Evolutionary conservation across 257 asterid genomes (phyloP).

Genomic region (Nicotiana benthamiana): DNA sequence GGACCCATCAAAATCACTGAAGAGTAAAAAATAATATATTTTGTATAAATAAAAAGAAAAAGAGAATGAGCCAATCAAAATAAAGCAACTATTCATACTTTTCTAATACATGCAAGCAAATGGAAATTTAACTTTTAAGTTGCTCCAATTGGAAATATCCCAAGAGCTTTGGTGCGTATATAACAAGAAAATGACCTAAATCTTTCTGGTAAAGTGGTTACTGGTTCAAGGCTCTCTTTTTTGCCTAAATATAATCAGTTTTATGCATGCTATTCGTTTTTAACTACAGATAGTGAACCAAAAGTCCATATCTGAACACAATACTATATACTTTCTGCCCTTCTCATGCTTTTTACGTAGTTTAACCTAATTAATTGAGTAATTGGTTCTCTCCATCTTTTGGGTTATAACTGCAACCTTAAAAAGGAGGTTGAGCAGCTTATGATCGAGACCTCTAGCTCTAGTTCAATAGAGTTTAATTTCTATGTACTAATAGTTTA

Average conservation of each 20-base stretch:
- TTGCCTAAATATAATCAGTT: not conserved
- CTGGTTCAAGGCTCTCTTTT: not conserved
- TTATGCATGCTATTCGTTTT: not conserved
- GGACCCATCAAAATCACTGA: not conserved
- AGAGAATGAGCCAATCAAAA: not conserved
- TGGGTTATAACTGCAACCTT: not conserved
- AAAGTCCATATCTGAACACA: not conserved
- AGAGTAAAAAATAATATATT: not conserved
- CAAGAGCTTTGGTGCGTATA: not conserved
- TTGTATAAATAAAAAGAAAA: not conserved
- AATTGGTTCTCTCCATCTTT: not conserved
- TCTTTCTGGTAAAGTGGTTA: not conserved
- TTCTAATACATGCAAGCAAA: not conserved
- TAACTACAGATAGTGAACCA: not conserved
- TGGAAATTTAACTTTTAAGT: not conserved
- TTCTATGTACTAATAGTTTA: no score
- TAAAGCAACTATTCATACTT: not conserved
- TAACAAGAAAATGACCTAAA: conserved; percentile 6
- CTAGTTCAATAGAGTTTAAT: not conserved
- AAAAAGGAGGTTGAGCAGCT: not conserved
- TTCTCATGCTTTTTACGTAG: not conserved
- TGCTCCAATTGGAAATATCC: conserved; percentile 7
- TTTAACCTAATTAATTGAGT: not conserved
- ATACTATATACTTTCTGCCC: not conserved
- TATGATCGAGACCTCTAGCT: no score